Evolutionary conservation across 768 basidiomycete species (phyloP).

Genomic region (Trametes cubensis): DNA sequence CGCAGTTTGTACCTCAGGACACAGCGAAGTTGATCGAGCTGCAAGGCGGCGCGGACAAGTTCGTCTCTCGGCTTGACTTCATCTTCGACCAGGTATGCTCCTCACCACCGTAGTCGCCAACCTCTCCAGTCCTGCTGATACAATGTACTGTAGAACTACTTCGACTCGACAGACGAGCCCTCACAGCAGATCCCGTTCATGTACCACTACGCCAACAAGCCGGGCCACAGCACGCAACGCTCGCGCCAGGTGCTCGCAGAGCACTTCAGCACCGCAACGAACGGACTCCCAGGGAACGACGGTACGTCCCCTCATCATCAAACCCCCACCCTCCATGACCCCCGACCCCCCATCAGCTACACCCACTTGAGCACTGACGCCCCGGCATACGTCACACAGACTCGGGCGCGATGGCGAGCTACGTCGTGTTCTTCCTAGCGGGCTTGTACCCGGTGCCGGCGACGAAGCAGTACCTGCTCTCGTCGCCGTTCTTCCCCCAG

Average conservation of each 20-base stretch:
- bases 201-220: constrained; percentile 68
- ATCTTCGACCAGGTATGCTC: constrained; percentile 54
- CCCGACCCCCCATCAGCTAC: not conserved
- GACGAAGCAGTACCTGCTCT: constrained; percentile 59
- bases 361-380: too few species aligned
- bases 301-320: constrained; percentile 50
- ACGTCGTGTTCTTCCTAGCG: constrained; percentile 57
- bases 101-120: too few species aligned
- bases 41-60: constrained; percentile 58
- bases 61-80: constrained; percentile 57
- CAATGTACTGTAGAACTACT: constrained; percentile 47
- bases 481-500: constrained; percentile 62
- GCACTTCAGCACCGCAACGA: constrained; percentile 57
- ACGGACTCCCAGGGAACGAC: constrained; percentile 67
- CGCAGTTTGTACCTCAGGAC: constrained; percentile 68
- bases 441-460: constrained; percentile 68
- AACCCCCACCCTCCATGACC: too few species aligned
- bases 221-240: constrained; percentile 59
- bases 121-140: too few species aligned
- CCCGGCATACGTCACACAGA: constrained; percentile 6
- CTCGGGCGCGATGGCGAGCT: constrained; percentile 65
- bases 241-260: constrained; percentile 57
- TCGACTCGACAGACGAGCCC: constrained; percentile 65
- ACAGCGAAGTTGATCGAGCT: constrained; percentile 61
- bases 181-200: constrained; percentile 71